Evolutionary conservation across 768 basidiomycete species (phyloP).

Genomic region (Paxillus rubicundulus): DNA sequence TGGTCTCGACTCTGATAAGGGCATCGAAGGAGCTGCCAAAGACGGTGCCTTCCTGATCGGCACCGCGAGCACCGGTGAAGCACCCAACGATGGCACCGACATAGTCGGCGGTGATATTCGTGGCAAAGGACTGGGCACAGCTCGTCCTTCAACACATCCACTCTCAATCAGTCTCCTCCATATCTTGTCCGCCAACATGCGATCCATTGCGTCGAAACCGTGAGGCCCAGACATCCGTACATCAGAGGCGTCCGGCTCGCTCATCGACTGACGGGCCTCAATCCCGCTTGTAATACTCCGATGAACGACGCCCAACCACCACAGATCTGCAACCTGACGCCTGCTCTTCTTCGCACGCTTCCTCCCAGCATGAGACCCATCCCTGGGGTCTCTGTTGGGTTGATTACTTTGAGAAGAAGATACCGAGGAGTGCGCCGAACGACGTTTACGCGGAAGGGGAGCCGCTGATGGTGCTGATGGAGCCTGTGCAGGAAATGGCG

Average conservation of each 20-base stretch:
- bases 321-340: conserved; percentile 33
- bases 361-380: conserved; percentile 1
- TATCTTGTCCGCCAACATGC: conserved; percentile 31
- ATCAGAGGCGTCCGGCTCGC: conserved; percentile 3
- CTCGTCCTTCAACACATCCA: conserved; percentile 29
- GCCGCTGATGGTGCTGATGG: conserved; percentile 3
- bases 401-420: conserved; percentile 19
- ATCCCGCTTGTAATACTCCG: conserved; percentile 31
- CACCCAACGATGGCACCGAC: conserved; percentile 19
- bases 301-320: conserved; percentile 37
- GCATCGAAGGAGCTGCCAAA: not conserved
- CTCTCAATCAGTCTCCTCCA: conserved; percentile 30
- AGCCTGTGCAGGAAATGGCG: not conserved
- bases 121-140: conserved; percentile 16
- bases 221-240: not conserved
- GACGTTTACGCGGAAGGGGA: conserved; percentile 30
- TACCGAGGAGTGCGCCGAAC: conserved; percentile 32
- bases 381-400: conserved; percentile 10
- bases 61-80: conserved; percentile 4
- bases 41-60: conserved; percentile 9
- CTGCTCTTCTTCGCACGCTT: conserved; percentile 34
- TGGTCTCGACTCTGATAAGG: not conserved
- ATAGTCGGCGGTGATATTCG: conserved; percentile 24
- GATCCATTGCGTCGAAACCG: conserved; percentile 32
- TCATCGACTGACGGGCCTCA: conserved; percentile 11